These are phyloP conservation scores for Excoecaria cochinchinensis DNA, from an alignment of 345 rosid species.

Conservation along the genomic window DNA sequence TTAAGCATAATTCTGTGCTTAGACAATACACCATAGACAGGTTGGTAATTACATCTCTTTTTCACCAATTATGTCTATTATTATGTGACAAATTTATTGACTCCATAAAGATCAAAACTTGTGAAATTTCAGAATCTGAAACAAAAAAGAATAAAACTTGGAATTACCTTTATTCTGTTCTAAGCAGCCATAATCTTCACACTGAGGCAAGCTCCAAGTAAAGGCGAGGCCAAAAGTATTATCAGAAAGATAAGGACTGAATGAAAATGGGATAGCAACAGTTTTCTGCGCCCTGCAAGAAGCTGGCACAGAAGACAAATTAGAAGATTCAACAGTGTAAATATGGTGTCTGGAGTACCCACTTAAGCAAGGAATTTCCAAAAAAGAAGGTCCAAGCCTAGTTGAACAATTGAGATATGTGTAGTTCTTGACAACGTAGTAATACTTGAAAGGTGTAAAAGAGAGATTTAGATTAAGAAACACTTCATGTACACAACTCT, in stretches of 20 bases:
- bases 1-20: neutral
- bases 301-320: slow-evolving; percentile 13
- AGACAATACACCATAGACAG: neutral
- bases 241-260: slow-evolving; percentile 54
- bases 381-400: slow-evolving; percentile 21
- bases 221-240: slow-evolving; percentile 56
- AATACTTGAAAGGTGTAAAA: slow-evolving; percentile 47
- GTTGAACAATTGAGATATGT: slow-evolving; percentile 60
- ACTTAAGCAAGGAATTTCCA: slow-evolving; percentile 55
- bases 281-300: slow-evolving; percentile 45
- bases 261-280: slow-evolving; percentile 56
- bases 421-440: slow-evolving; percentile 42
- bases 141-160: neutral
- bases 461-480: slow-evolving; percentile 62
- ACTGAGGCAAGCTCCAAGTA: slow-evolving; percentile 46
- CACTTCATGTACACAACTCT: slow-evolving; percentile 52
- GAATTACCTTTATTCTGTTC: slow-evolving; percentile 8
- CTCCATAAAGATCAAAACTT: neutral
- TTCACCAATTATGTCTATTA: neutral
- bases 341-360: slow-evolving; percentile 31
- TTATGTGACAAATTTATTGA: neutral
- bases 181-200: slow-evolving; percentile 7
- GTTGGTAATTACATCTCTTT: neutral
- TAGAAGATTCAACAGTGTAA: slow-evolving; percentile 40
- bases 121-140: neutral